Evolutionary conservation across 345 rosid genomes (phyloP), one percentile per base, ranked within the genome.

Genomic region (Gossypioides kirkii): DNA sequence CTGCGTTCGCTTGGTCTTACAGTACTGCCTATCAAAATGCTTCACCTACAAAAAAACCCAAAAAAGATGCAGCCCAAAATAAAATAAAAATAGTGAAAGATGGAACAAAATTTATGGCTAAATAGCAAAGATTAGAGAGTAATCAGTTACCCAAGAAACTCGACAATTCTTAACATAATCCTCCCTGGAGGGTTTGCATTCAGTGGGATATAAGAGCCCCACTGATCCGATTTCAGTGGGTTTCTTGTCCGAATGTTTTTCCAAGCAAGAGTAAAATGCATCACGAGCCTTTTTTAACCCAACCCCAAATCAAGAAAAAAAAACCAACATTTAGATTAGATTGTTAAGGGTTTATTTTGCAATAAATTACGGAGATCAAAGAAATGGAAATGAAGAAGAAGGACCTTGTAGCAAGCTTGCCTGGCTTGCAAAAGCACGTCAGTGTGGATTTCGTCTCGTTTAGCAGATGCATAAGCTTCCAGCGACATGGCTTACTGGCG

Each of bases 11-110:
- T 90, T 94, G 81, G 88, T 86, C 84, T 81, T 79, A 75, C 93
- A 86, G 22, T 89, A 85, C 82, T 76, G 80, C 78, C 96, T 79
- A 81, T 91, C 97, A 61, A 94, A 91, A 90, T 89, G 96, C 80
- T 90, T 94, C 87, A 94, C 93, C 98, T 91, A 11, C 61, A 76
- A 55, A 36, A 23, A 63, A 10, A 58, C 25, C 7, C 6, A 22
- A 7, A 55, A 72, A 56, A 52, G 28, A 70, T 25, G 38, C 56
- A 58, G 11, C 32, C 28, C 13, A 56, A 25, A 11, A 36, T 25
- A 26, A 32, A 32, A 32, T 11, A 52, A 42, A 76, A 10, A 16
- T 4, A 36, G 10, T 8, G 36, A 3, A 4, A 28, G 22, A 46
- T 18, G 4, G 10, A 28, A 49, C 42, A 47, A 43, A 4, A 10